Percentiles rank a stretch among this genome's conserved stretches.
phyloP scores from a whole-genome alignment of 345 rosid species.

The Acer negundo region DNA sequence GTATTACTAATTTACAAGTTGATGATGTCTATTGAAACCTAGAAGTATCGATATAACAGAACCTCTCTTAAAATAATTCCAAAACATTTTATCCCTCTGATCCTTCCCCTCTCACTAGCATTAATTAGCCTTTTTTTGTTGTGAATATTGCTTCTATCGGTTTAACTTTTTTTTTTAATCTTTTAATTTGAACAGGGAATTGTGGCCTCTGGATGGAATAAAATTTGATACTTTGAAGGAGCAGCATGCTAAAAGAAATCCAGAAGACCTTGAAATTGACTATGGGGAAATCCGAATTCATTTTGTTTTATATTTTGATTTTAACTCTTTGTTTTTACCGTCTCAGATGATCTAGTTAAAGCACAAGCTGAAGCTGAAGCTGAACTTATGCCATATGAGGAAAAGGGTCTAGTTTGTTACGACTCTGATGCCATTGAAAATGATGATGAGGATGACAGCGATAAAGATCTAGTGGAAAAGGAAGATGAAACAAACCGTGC shows the following conservation, averaged over 20 bases:
- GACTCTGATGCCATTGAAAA: conserved; percentile 60
- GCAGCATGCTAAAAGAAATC: conserved; percentile 65
- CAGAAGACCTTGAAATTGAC: conserved; percentile 79
- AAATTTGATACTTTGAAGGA: conserved; percentile 75
- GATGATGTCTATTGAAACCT: neutral
- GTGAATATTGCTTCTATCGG: conserved; percentile 12
- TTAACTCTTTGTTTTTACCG: conserved; percentile 5
- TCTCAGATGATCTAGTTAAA: conserved; percentile 60
- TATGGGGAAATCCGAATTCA: conserved; percentile 31
- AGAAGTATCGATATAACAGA: neutral
- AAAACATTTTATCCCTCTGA: neutral
- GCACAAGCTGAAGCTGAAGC: conserved; percentile 35
- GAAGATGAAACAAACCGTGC: conserved; percentile 45
- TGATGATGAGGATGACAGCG: conserved; percentile 29
- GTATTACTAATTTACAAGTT: conserved; percentile 26
- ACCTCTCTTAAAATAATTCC: neutral
- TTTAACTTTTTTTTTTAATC: neutral
- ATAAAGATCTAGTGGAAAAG: conserved; percentile 25
- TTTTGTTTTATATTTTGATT: neutral
- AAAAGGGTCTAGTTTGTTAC: conserved; percentile 37
- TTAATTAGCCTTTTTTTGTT: neutral
- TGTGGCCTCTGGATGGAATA: conserved; percentile 89
- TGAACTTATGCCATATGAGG: conserved; percentile 39
- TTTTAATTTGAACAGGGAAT: conserved; percentile 43
- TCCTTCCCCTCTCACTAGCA: neutral